Conservation (phyloP, 139 green algal genomes). For the Ettlia oleoabundans region DNA sequence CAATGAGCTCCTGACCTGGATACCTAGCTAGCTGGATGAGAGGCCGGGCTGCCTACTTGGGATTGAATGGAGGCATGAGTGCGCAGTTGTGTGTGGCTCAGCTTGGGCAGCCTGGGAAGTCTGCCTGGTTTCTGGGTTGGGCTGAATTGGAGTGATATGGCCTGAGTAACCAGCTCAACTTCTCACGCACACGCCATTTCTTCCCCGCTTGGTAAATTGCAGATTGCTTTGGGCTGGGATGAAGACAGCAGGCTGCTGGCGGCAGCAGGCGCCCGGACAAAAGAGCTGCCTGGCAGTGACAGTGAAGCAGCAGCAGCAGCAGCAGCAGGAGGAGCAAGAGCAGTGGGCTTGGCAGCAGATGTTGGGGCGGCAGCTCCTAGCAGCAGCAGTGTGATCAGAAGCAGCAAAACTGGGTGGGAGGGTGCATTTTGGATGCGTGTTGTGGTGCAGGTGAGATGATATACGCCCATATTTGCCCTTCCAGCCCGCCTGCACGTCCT, state of each 20-base stretch:
- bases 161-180: background rate
- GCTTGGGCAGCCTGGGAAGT: no score
- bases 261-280: background rate
- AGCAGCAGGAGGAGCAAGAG: background rate
- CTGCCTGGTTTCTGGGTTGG: no score
- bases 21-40: no score
- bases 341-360: background rate
- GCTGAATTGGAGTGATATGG: no score
- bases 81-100: no score
- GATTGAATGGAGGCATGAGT: no score
- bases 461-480: no score
- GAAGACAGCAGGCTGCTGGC: background rate
- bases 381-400: no score
- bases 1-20: no score
- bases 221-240: conserved; percentile 38
- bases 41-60: no score
- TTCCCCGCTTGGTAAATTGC: background rate
- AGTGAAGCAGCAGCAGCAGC: background rate
- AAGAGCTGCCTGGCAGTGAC: background rate
- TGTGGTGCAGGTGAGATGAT: background rate
- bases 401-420: background rate
- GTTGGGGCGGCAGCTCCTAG: background rate
- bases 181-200: background rate
- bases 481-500: no score
- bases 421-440: conserved; percentile 35